Base-by-base conservation (phyloP, 2,329 filamentous ascomycete species). In the Xylaria digitata region DNA sequence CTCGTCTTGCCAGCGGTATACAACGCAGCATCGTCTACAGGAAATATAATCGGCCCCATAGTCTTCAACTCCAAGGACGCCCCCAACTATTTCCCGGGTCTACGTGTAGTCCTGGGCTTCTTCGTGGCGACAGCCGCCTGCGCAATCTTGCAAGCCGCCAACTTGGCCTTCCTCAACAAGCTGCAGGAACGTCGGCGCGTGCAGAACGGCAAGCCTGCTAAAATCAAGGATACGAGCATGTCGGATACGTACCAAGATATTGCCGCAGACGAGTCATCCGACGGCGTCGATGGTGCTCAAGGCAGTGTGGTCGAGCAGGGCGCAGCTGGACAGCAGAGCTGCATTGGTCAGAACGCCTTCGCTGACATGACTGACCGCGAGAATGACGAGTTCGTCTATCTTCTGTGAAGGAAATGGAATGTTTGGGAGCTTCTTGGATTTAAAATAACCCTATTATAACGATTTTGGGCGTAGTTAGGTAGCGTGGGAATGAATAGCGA, bases 31-130 rank as follows among this genome's bases (percentile, higher is more conserved):
- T 83, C 84, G 1, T 85, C 87, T 0, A 83, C 85, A 0, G 90
- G 90, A 2, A 91, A 91, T 74, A 90, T 92, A 65, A 81, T 92
- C 72, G 90, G 89, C 0, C 89, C 89, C 0, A 76, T 91, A 0
- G 80, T 91, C 0, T 91, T 91, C 78, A 83, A 80, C 67, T 78
- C 82, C 9, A 79, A 80, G 6, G 87, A 90, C 64, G 85, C 86
- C 0, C 89, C 89, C 0, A 74, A 77, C 6, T 92, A 91, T 70
- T 81, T 80, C 2, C 85, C 85, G 0, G 89, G 88, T 1, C 78
- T 91, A 5, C 81, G 82, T 0, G 82, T 83, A 9, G 86, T 87
- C 0, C 77, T 89, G 61, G 86, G 78, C 5, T 83, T 88, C 17
- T 87, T 86, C 67, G 78, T 84, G 4, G 84, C 85, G 0, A 76